phyloP scores from a whole-genome alignment of 202 grass and related monocot genomes.

The Schoenoplectus tabernaemontani region DNA sequence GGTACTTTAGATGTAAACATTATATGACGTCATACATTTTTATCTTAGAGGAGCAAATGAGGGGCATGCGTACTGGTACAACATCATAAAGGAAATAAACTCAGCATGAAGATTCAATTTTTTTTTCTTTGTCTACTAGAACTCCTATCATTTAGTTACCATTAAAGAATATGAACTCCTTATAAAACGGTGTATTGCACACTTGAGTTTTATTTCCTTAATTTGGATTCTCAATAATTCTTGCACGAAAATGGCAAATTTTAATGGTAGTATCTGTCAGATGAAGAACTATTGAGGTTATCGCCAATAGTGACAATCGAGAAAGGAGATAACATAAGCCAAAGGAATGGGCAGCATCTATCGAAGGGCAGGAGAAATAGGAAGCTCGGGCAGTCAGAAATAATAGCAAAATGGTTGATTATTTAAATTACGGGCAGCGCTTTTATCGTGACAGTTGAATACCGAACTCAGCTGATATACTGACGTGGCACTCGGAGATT shows the following conservation, averaged over 20 bases:
- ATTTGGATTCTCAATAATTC: background rate
- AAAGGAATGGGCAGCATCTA: too few species aligned
- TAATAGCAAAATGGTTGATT: too few species aligned
- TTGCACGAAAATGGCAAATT: background rate
- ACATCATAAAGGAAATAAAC: background rate
- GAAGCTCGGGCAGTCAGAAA: too few species aligned
- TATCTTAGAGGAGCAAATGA: background rate
- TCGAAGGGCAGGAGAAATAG: too few species aligned
- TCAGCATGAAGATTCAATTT: background rate
- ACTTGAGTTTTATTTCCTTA: background rate
- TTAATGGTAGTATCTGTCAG: too few species aligned
- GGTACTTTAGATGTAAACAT: background rate
- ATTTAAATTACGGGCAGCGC: too few species aligned
- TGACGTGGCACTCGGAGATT: too few species aligned
- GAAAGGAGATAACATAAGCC: too few species aligned
- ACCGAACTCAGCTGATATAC: too few species aligned
- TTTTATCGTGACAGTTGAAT: too few species aligned
- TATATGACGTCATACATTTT: background rate
- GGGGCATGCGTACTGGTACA: background rate
- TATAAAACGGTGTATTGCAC: background rate
- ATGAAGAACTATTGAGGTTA: too few species aligned
- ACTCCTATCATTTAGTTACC: background rate
- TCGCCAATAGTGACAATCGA: too few species aligned
- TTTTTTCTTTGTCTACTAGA: background rate
- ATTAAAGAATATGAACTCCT: background rate